Base-by-base conservation (phyloP, 371 early-diverging fungal genomes). In the Actinomortierella wolfii region DNA sequence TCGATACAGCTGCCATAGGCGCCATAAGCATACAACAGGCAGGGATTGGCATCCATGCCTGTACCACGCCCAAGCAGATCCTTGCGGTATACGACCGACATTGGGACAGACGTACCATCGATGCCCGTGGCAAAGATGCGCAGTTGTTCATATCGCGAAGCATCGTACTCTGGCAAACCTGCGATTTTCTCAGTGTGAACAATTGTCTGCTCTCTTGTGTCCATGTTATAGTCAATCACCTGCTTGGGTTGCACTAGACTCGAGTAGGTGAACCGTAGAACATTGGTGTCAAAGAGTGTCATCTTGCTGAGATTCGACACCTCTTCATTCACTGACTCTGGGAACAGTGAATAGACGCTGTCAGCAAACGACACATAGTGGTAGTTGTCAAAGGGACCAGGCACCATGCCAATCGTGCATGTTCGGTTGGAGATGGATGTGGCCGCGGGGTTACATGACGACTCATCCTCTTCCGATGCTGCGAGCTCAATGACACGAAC, bases 361-460 rank as follows among this genome's bases (percentile, higher is more conserved):
- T 87, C 86, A 1, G 81, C 67, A 57, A 87, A 87, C n/a, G 83
- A 75, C 5, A 87, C 64, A 57, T 86, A 86, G 51, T 86, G 87
- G 55, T 82, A 86, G 15, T 76, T 56, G 23, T 71, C 63, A 52
- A 86, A 83, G 1, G 68, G 76, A 7, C 64, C 52, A 0, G 61
- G 61, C 40, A 60, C 57, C 42, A 70, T 41, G 6, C 58, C 56
- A 14, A 64, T 52, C 13, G 69, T 63, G 20, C 59, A 63, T 17
- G 64, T 59, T 34, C 64, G 63, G 9, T 63, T 64, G 14, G 60
- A 54, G 3, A 62, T 61, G 6, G 62, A 49, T 15, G 18, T 54
- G 62, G 52, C 59, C 17, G 42, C 45, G 41, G 39, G 48, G 0
- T 46, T 70, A 15, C 47, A 78, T 64, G 41, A 81, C 48, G 17